Base-by-base conservation (phyloP, 2,329 filamentous ascomycete genomes). In the Akanthomyces dipterigenus region DNA sequence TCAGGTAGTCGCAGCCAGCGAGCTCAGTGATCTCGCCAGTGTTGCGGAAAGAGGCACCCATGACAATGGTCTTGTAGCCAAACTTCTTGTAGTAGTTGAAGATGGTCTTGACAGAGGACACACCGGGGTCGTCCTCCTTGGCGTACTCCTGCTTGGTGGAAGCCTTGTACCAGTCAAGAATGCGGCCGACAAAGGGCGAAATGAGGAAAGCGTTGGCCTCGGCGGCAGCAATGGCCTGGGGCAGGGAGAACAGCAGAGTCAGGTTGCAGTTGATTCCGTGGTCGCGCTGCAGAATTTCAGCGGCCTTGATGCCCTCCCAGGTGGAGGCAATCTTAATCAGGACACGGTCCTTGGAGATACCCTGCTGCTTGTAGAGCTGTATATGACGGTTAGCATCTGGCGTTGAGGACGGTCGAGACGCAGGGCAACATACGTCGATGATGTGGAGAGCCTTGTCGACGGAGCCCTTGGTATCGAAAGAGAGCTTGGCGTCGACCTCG, bases 81-180 rank as follows among this genome's bases (percentile, higher is more conserved):
- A 82, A 91, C 86, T 98, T 98, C 91, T 99, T 99, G 89, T 99
- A 99, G 90, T 99, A 99, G 87, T 99, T 95, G 88, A 89, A 99
- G 82, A 99, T 99, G 78, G 72, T 75, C 84, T 93, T 85, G 74
- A 99, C 95, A 68, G 89, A 93, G 82, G 91, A 85, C 78, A 99
- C 95, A 83, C 95, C 95, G 62, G 95, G 95, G 83, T 99, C 95
- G 77, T 96, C 90, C 78, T 90, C 81, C 77, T 91, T 85, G 75
- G 82, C 73, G 87, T 93, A 99, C 69, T 95, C 90, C 86, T 96
- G 93, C 88, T 96, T 96, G 77, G 87, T 90, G 70, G 87, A 82
- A 63, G 91, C 91, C 91, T 99, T 99, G 90, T 88, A 97, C 93
- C 93, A 99, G 82, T 99, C 95, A 69, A 99, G 90, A 75, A 99